These are phyloP conservation scores for Inga laurina DNA, from an alignment of 306 rosid genomes.

Conservation along the genomic window DNA sequence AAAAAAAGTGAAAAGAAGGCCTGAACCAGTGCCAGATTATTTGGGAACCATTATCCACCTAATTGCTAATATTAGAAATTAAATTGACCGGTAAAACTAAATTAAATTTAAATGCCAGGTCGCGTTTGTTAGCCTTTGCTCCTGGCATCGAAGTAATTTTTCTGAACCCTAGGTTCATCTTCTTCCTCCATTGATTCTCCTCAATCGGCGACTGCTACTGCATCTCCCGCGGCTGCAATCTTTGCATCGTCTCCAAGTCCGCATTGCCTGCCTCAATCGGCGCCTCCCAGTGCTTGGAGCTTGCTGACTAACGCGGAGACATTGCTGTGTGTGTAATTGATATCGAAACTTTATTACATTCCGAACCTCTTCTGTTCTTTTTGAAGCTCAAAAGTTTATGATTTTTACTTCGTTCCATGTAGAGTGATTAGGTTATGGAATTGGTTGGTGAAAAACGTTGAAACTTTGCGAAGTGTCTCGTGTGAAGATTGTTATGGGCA, in stretches of 20 bases:
- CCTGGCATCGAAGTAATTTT: background rate
- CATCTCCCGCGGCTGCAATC: background rate
- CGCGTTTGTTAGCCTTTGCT: background rate
- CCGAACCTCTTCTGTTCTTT: background rate
- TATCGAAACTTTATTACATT: no score
- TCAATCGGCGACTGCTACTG: background rate
- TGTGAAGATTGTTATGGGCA: background rate
- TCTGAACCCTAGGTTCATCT: background rate
- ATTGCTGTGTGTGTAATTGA: background rate
- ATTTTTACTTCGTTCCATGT: background rate
- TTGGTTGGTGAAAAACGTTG: background rate
- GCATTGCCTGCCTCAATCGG: background rate
- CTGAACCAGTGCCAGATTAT: no score
- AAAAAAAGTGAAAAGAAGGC: no score
- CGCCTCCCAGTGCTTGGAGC: background rate
- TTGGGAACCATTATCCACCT: no score
- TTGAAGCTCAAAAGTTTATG: background rate
- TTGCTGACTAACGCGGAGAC: background rate
- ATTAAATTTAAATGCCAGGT: background rate
- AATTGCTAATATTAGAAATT: background rate
- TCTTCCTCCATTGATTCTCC: background rate
- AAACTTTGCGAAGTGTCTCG: background rate
- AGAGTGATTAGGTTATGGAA: background rate
- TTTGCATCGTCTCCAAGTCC: background rate
- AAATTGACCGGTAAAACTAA: no score